Evolutionary conservation across 768 basidiomycete species (phyloP).

Genomic region (Scleroderma citrinum): DNA sequence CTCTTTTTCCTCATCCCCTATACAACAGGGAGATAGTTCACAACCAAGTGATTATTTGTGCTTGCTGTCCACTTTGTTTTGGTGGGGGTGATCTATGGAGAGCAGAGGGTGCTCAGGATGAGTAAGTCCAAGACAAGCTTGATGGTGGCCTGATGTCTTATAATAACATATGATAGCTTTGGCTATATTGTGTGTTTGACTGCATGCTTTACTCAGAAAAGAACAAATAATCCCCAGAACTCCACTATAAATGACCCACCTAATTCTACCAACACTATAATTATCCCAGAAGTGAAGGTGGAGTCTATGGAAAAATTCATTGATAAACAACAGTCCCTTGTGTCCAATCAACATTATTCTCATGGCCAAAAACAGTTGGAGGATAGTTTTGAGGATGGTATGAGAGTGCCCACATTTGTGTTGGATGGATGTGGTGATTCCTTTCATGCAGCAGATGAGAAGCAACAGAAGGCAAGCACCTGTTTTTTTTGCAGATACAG

Average conservation of each 20-base stretch:
- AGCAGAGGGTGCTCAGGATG: background rate
- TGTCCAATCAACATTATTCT: background rate
- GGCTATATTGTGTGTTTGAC: constrained; percentile 28
- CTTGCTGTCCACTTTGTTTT: constrained; percentile 8
- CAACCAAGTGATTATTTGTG: constrained; percentile 14
- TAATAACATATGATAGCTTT: constrained; percentile 8
- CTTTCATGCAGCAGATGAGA: constrained; percentile 18
- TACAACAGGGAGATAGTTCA: background rate
- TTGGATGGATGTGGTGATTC: constrained; percentile 30
- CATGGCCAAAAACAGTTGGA: background rate
- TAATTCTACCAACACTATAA: constrained; percentile 7
- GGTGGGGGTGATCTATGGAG: background rate
- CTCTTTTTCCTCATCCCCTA: background rate
- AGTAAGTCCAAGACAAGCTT: background rate
- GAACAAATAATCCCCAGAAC: constrained; percentile 9
- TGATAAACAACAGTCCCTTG: background rate
- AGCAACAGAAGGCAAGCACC: constrained; percentile 13
- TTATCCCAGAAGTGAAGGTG: constrained; percentile 10
- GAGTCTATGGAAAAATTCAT: constrained; percentile 12
- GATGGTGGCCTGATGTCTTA: background rate
- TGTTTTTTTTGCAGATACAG: constrained; percentile 13
- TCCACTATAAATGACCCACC: background rate
- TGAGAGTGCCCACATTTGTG: constrained; percentile 23
- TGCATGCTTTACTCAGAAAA: constrained; percentile 31
- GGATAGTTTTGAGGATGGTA: constrained; percentile 13